Conservation (phyloP, 2,329 filamentous ascomycete species). For the Davidsoniella neocaledoniae region DNA sequence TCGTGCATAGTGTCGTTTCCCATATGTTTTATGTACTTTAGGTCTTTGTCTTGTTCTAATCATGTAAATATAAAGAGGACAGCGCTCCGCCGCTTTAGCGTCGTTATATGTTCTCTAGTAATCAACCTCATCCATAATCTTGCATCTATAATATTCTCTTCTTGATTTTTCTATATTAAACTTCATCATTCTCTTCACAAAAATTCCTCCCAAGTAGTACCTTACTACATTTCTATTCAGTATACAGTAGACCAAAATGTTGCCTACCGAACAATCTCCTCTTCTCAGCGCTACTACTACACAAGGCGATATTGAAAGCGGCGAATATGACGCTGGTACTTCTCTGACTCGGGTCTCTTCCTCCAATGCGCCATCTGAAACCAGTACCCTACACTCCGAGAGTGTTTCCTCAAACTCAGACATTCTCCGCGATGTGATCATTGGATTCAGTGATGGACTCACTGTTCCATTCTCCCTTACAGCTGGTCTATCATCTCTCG, state of each 20-base stretch:
- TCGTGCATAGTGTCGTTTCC: not conserved
- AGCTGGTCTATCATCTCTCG: slow-evolving; percentile 50
- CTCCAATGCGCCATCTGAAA: slow-evolving; percentile 14
- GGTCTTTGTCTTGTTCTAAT: not conserved
- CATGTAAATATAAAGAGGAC: not conserved
- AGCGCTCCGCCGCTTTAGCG: not conserved
- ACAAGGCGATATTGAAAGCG: slow-evolving; percentile 5
- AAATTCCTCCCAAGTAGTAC: not conserved
- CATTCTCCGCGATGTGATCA: slow-evolving; percentile 47
- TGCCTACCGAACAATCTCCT: slow-evolving; percentile 5
- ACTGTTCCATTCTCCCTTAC: slow-evolving; percentile 68
- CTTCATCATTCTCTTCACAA: not conserved
- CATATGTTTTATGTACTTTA: not conserved
- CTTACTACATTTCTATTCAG: not conserved
- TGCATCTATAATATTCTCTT: not conserved
- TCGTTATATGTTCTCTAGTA: not conserved
- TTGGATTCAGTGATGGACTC: slow-evolving; percentile 62
- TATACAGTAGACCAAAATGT: not conserved
- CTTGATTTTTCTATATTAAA: not conserved
- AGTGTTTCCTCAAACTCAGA: slow-evolving; percentile 23
- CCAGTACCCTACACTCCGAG: slow-evolving; percentile 13
- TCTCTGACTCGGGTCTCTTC: slow-evolving; percentile 8
- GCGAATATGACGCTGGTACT: not conserved
- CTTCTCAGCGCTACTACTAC: not conserved
- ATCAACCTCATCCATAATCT: not conserved